Percentiles rank a stretch among this genome's conserved stretches.
Evolutionary conservation across 495 filamentous ascomycete genomes (phyloP).

Genomic region (Endocarpon pusillum): DNA sequence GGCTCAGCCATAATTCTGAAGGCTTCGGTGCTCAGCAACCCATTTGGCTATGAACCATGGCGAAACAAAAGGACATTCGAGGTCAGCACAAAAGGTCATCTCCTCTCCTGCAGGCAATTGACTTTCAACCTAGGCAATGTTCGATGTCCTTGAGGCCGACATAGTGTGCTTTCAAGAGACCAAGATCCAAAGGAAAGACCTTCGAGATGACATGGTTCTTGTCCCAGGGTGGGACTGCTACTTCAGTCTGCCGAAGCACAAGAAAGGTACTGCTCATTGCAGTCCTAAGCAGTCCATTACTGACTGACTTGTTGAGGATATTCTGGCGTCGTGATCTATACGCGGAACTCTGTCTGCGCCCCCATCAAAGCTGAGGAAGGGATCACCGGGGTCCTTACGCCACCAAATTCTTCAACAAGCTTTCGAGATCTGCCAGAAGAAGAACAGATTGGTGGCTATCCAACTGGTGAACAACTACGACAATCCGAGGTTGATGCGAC

Average conservation of each 20-base stretch:
- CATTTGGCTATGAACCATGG: conserved; percentile 94
- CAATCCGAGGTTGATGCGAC: conserved; percentile 44
- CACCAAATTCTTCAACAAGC: conserved; percentile 54
- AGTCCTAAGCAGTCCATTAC: not conserved
- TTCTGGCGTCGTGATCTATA: conserved; percentile 90
- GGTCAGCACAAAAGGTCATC: conserved; percentile 27
- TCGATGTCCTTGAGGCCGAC: conserved; percentile 82
- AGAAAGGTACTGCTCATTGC: conserved; percentile 77
- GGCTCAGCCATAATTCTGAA: not conserved
- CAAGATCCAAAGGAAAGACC: conserved; percentile 89
- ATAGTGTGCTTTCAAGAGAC: conserved; percentile 92
- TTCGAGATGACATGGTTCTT: conserved; percentile 89
- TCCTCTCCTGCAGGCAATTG: not conserved
- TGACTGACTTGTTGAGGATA: conserved; percentile 44
- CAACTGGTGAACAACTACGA: conserved; percentile 44
- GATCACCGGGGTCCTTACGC: conserved; percentile 62
- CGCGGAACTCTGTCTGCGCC: conserved; percentile 69
- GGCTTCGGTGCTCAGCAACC: conserved; percentile 41
- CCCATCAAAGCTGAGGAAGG: conserved; percentile 91
- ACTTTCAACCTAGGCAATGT: conserved; percentile 50
- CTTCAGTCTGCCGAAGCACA: conserved; percentile 80
- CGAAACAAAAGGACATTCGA: conserved; percentile 68
- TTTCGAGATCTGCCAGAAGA: conserved; percentile 62
- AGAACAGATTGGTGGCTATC: conserved; percentile 90
- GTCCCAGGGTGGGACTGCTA: conserved; percentile 94